Percentiles rank a stretch among this genome's conserved stretches.
Conservation (phyloP, 352 stramenopile species). For the Plasmopara viticola region DNA sequence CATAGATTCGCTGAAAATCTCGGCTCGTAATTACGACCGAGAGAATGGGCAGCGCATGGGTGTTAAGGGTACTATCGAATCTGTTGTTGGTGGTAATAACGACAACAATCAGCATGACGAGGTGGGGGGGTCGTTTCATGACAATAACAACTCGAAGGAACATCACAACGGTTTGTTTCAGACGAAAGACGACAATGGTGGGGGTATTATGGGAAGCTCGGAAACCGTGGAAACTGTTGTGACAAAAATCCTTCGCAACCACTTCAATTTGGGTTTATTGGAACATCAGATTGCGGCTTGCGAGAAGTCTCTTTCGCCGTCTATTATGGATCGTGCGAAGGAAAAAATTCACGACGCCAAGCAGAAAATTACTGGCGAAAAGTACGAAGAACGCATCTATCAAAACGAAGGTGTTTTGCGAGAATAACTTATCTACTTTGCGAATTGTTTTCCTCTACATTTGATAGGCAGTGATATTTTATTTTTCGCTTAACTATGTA, state of each 20-base stretch:
- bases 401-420: too few species aligned
- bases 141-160: conserved; percentile 2
- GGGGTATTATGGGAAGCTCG: conserved; percentile 14
- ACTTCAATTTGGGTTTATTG: conserved; percentile 20
- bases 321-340: conserved; percentile 25
- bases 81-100: conserved; percentile 12
- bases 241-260: conserved; percentile 15
- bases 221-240: conserved; percentile 26
- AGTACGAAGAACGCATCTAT: background rate
- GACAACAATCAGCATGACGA: conserved; percentile 4
- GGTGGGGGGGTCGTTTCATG: background rate
- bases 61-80: conserved; percentile 17
- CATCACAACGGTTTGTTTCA: conserved; percentile 4
- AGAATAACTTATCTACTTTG: too few species aligned
- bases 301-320: conserved; percentile 21
- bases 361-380: conserved; percentile 25
- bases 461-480: too few species aligned
- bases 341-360: conserved; percentile 26
- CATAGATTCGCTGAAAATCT: conserved; percentile 11
- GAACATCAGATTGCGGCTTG: conserved; percentile 19
- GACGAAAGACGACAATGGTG: conserved; percentile 16
- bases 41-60: conserved; percentile 21
- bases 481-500: too few species aligned
- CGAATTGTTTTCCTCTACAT: too few species aligned
- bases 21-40: conserved; percentile 25